Evolutionary conservation across 352 stramenopile species (phyloP).

Genomic region (Globisporangium irregulare): DNA sequence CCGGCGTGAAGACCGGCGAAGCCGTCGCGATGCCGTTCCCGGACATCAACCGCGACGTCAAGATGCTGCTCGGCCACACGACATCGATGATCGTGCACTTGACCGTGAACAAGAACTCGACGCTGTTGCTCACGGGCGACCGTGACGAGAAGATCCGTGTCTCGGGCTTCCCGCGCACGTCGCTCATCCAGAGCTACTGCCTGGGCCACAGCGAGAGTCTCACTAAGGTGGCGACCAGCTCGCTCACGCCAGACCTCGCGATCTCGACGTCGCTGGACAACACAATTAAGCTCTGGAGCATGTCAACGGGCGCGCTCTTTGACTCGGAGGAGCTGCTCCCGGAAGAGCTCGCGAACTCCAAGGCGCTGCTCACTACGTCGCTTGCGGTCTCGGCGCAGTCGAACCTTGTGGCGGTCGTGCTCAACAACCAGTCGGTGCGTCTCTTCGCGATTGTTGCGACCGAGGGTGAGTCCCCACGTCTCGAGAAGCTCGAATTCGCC

Average conservation of each 20-base stretch:
- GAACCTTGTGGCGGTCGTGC: conserved; percentile 56
- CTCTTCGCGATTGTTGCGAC: conserved; percentile 56
- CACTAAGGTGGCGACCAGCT: conserved; percentile 50
- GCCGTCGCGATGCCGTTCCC: conserved; percentile 76
- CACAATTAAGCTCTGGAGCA: conserved; percentile 77
- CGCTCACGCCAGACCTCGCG: conserved; percentile 41
- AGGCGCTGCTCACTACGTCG: conserved; percentile 55
- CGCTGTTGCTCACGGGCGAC: conserved; percentile 69
- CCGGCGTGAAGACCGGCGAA: conserved; percentile 82
- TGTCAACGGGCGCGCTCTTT: conserved; percentile 44
- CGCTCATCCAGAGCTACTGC: conserved; percentile 82
- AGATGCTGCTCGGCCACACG: conserved; percentile 79
- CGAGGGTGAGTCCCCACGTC: conserved; percentile 8
- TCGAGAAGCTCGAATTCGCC: conserved; percentile 28
- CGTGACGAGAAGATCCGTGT: conserved; percentile 87
- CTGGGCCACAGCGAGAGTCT: conserved; percentile 72
- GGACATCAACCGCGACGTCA: conserved; percentile 57
- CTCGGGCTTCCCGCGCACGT: conserved; percentile 68
- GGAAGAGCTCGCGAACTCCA: conserved; percentile 26
- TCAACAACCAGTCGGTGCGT: conserved; percentile 43
- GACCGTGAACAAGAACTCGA: conserved; percentile 46
- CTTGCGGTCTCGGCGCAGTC: conserved; percentile 49
- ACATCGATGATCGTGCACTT: conserved; percentile 87
- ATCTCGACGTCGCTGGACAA: conserved; percentile 81
- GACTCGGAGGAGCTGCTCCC: conserved; percentile 48